Percentiles rank a stretch among this genome's conserved stretches.
phyloP scores from a whole-genome alignment of 169 alveolate species.

The Perkinsus chesapeaki region DNA sequence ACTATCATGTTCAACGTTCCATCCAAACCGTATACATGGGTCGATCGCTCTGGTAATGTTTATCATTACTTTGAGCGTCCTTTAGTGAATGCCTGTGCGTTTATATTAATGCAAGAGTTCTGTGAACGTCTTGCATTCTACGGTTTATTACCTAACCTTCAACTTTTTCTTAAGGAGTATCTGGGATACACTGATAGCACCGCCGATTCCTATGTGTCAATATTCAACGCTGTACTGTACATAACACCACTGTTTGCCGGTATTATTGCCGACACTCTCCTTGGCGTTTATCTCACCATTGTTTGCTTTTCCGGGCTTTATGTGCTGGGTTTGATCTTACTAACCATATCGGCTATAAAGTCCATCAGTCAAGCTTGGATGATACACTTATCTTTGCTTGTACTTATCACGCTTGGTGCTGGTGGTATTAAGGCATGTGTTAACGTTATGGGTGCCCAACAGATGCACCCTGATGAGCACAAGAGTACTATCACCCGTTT shows the following conservation, averaged over 20 bases:
- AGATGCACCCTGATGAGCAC: not conserved
- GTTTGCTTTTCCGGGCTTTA: not conserved
- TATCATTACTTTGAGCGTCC: not conserved
- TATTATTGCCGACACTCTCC: not conserved
- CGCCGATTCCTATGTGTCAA: not conserved
- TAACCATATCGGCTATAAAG: not conserved
- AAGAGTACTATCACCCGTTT: not conserved
- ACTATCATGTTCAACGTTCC: not conserved
- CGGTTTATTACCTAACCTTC: not conserved
- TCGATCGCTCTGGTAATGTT: not conserved
- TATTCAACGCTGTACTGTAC: not conserved
- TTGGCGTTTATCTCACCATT: not conserved
- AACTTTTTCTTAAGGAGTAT: not conserved
- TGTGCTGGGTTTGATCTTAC: not conserved
- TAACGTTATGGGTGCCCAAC: not conserved
- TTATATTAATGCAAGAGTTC: not conserved
- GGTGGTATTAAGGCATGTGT: not conserved
- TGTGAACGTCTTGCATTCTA: not conserved
- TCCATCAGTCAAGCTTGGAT: not conserved
- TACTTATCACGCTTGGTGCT: not conserved
- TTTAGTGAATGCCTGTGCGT: not conserved
- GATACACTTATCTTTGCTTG: not conserved
- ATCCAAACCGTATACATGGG: not conserved
- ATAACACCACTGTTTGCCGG: not conserved
- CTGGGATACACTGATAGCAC: not conserved